Conservation (phyloP, 2,329 filamentous ascomycete genomes). For the Ciborinia camelliae region DNA sequence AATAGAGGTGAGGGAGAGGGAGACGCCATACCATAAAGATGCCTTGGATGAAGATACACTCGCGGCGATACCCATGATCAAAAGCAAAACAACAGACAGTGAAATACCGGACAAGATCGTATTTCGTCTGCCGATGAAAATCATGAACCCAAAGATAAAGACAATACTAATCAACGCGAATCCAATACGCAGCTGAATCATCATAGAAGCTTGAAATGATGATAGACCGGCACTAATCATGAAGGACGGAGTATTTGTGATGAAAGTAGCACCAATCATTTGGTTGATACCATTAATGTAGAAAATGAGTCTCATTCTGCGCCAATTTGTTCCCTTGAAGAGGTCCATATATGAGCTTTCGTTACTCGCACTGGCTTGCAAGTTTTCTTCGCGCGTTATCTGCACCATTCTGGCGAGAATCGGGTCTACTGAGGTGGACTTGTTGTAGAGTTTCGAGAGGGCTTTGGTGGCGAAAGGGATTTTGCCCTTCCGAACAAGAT, state of each 20-base stretch:
- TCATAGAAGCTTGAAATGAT: no score
- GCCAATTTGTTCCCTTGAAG: conserved; percentile 8
- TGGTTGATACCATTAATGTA: conserved; percentile 10
- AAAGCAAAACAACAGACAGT: neutral
- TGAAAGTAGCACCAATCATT: conserved; percentile 11
- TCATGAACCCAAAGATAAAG: conserved; percentile 14
- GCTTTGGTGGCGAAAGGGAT: no score
- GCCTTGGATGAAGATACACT: no score
- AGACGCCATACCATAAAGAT: no score
- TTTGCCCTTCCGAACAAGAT: no score
- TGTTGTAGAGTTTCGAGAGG: no score
- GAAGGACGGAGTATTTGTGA: conserved; percentile 9
- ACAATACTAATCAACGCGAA: conserved; percentile 10
- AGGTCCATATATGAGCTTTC: conserved; percentile 9
- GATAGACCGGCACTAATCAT: conserved; percentile 6
- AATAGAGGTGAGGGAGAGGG: no score
- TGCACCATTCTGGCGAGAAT: no score
- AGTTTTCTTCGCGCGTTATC: no score
- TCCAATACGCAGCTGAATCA: conserved; percentile 5
- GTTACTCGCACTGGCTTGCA: no score
- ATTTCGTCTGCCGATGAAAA: conserved; percentile 1
- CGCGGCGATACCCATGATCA: no score
- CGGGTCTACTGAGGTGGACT: no score
- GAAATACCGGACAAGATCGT: conserved; percentile 3
- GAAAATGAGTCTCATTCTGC: conserved; percentile 7